phyloP scores from a whole-genome alignment of 371 early-diverging fungal species.

The Mucor piriformis region DNA sequence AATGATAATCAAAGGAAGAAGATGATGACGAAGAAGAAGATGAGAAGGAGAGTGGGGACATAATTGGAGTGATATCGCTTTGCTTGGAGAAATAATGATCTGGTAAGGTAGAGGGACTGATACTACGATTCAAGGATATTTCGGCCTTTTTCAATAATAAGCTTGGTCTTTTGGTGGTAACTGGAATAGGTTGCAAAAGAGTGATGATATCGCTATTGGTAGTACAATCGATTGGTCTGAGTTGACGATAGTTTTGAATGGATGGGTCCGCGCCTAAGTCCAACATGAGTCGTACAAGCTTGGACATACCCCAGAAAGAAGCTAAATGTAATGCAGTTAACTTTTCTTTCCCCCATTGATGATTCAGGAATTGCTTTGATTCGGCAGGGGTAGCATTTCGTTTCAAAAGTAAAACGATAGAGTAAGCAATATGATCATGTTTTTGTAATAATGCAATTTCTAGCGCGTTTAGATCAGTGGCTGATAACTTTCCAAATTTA shows the following conservation, averaged over 20 bases:
- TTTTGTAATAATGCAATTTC: constrained; percentile 25
- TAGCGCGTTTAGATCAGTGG: constrained; percentile 29
- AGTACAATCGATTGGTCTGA: constrained; percentile 42
- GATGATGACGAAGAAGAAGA: constrained; percentile 30
- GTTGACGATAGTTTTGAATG: constrained; percentile 32
- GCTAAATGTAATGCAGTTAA: constrained; percentile 43
- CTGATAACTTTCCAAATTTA: constrained; percentile 28
- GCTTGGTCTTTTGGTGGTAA: background rate
- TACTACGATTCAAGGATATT: background rate
- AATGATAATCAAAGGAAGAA: constrained; percentile 21
- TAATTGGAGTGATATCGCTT: constrained; percentile 1
- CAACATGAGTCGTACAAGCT: constrained; percentile 44
- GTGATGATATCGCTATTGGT: constrained; percentile 26
- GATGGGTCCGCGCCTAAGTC: constrained; percentile 41
- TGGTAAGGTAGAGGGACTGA: background rate
- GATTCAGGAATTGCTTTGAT: constrained; percentile 30
- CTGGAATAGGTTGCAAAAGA: constrained; percentile 10
- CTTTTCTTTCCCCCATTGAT: constrained; percentile 34
- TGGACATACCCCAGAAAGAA: constrained; percentile 43
- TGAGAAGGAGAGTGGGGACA: constrained; percentile 29
- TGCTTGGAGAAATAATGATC: background rate
- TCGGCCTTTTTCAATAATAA: constrained; percentile 12
- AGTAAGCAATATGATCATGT: constrained; percentile 24
- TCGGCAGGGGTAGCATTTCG: constrained; percentile 24
- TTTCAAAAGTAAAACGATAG: constrained; percentile 15